Percentiles rank a stretch among this genome's conserved stretches.
Conservation (phyloP, 2,329 filamentous ascomycete species). For the Colletotrichum godetiae region DNA sequence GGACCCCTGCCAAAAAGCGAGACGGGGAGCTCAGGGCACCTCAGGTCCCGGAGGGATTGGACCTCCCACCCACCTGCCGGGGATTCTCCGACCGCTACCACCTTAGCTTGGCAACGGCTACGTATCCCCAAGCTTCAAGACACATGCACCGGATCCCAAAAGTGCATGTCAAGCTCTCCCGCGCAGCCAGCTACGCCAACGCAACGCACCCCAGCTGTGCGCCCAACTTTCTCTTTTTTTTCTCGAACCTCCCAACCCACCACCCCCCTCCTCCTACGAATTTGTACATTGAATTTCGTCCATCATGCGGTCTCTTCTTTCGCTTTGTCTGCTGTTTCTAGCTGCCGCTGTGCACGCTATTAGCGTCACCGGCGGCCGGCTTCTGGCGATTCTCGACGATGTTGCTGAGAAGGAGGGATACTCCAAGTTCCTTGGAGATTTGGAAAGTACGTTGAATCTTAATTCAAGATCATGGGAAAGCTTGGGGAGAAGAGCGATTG, state of each 20-base stretch:
- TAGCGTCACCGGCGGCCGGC: constrained; percentile 84
- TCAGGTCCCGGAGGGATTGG: no score
- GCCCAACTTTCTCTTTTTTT: constrained; percentile 36
- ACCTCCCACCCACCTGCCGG: constrained; percentile 5
- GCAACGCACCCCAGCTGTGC: constrained; percentile 36
- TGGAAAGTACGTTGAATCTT: constrained; percentile 66
- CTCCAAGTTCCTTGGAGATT: constrained; percentile 81
- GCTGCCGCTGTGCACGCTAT: constrained; percentile 77
- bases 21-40: not conserved
- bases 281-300: constrained; percentile 35
- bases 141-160: constrained; percentile 35
- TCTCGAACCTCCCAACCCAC: constrained; percentile 1
- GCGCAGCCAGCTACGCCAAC: constrained; percentile 32
- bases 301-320: constrained; percentile 81
- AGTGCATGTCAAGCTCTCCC: constrained; percentile 29
- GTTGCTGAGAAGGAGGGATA: constrained; percentile 83
- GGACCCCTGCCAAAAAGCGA: not conserved
- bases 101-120: constrained; percentile 36
- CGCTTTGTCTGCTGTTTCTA: constrained; percentile 75
- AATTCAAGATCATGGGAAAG: not conserved
- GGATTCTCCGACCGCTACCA: constrained; percentile 24
- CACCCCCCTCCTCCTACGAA: not conserved
- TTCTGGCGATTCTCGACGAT: constrained; percentile 90
- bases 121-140: constrained; percentile 41
- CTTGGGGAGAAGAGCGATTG: constrained; percentile 2